These are phyloP conservation scores for Suillus subalutaceus DNA, from an alignment of 768 basidiomycete species.

Conservation along the genomic window DNA sequence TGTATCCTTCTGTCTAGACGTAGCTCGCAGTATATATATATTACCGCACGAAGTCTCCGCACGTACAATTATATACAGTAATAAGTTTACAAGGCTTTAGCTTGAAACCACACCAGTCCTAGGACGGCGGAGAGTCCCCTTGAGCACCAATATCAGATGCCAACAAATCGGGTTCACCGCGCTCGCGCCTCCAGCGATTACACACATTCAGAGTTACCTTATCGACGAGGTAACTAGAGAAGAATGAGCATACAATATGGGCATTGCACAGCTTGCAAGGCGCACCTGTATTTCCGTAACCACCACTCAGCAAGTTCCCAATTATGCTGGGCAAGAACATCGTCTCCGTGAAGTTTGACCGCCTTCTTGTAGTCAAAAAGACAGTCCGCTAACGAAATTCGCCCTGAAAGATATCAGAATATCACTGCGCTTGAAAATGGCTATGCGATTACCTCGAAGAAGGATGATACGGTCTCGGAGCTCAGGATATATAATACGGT, in stretches of 20 bases:
- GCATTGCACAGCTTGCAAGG: background rate
- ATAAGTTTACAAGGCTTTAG: background rate
- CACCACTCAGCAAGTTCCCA: slow-evolving; percentile 91
- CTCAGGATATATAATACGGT: slow-evolving; percentile 86
- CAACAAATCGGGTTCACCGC: slow-evolving; percentile 76
- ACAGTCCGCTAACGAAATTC: slow-evolving; percentile 80
- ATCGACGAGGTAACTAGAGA: slow-evolving; percentile 75
- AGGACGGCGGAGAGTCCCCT: slow-evolving; percentile 33
- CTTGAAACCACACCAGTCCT: background rate
- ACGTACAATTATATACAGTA: slow-evolving; percentile 6
- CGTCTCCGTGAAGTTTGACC: slow-evolving; percentile 84
- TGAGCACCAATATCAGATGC: slow-evolving; percentile 51
- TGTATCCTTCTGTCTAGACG: background rate
- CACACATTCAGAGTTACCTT: slow-evolving; percentile 65
- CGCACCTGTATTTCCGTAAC: slow-evolving; percentile 79
- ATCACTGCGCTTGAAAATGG: slow-evolving; percentile 12
- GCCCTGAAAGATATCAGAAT: slow-evolving; percentile 46
- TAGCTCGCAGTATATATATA: background rate
- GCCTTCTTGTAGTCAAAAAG: slow-evolving; percentile 70
- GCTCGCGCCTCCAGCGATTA: slow-evolving; percentile 88
- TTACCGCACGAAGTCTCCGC: background rate
- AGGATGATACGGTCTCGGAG: slow-evolving; percentile 91
- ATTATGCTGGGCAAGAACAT: slow-evolving; percentile 84
- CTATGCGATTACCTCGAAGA: slow-evolving; percentile 60
- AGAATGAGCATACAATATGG: slow-evolving; percentile 7